phyloP scores from a whole-genome alignment of 345 rosid species.

The Gossypium stocksii region DNA sequence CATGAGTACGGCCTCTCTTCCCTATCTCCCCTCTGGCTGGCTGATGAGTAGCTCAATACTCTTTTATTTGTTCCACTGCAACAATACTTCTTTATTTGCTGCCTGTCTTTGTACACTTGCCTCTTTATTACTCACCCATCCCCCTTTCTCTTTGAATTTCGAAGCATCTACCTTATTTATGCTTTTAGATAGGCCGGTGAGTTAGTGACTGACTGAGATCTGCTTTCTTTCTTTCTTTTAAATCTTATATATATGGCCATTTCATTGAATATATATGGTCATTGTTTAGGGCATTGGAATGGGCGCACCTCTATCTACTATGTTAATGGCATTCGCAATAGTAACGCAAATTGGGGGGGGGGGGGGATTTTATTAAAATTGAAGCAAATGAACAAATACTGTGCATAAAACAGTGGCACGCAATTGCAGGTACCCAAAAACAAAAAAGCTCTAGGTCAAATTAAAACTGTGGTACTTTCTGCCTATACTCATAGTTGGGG shows the following conservation, averaged over 20 bases:
- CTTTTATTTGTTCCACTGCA: conserved; percentile 17
- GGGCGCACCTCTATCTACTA: background rate
- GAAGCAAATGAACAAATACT: too few species aligned
- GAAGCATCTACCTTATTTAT: conserved; percentile 3
- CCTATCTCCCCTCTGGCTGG: background rate
- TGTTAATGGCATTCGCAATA: background rate
- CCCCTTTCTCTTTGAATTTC: background rate
- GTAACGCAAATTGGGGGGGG: background rate
- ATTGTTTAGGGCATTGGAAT: background rate
- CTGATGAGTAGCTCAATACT: conserved; percentile 7
- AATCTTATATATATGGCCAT: background rate
- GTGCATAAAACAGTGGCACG: too few species aligned
- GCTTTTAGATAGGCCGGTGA: background rate
- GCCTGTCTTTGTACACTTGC: background rate
- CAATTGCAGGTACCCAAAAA: too few species aligned
- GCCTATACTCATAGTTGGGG: background rate
- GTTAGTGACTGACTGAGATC: background rate
- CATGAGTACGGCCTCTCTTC: background rate
- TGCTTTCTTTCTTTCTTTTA: background rate
- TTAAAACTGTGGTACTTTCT: background rate
- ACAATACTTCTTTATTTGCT: background rate
- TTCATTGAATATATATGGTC: conserved; percentile 3
- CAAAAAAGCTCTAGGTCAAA: background rate
- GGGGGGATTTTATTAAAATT: too few species aligned
- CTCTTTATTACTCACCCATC: background rate